Evolutionary conservation across 208 protist genomes (phyloP), one percentile per base, ranked within the genome.

Genomic region (Naegleria fowleri): DNA sequence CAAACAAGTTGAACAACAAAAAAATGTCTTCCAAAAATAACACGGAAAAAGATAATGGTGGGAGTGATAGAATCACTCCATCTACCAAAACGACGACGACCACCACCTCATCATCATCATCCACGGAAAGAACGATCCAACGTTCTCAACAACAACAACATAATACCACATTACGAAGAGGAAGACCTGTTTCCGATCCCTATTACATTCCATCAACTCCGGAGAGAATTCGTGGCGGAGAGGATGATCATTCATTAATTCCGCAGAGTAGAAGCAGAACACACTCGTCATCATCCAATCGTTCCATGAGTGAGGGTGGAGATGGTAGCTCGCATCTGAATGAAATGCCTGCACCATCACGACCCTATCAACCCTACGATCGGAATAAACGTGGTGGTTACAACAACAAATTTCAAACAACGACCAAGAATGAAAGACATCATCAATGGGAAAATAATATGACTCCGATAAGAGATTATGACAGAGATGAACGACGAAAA

Each of bases 391-490:
- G 41, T 85, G 36, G 13, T n/a, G n/a, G n/a, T n/a, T n/a, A 85
- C 13, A 33, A 43, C 43, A 85, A 43, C 36, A 85, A 85, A 43
- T 43, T 85, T 85, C n/a, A 39, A 85, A 85, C 15, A n/a, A 85
- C n/a, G 43, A 43, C n/a, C 15, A 85, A 29, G 38, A 85, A 43
- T 15, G n/a, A 85, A 41, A 85, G 41, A 1, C 19, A 41, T 43
- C 13, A 33, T 5, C 38, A 41, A 16, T 43, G 79, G 38, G 38
- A 85, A 85, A 29, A 16, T 16, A 41, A 85, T 19, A 85, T 85
- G 15, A 85, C 79, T 43, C n/a, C n/a, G 43, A 85, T 85, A 29
- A 85, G 79, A 85, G 36, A 85, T 43, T 39, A 85, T 43, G 38
- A 85, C 13, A 39, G 36, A 43, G 38, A 85, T 85, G 36, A 85